Evolutionary conservation across 1,284 basidiomycete species (phyloP).

Genomic region (Sanghuangporus weigelae): DNA sequence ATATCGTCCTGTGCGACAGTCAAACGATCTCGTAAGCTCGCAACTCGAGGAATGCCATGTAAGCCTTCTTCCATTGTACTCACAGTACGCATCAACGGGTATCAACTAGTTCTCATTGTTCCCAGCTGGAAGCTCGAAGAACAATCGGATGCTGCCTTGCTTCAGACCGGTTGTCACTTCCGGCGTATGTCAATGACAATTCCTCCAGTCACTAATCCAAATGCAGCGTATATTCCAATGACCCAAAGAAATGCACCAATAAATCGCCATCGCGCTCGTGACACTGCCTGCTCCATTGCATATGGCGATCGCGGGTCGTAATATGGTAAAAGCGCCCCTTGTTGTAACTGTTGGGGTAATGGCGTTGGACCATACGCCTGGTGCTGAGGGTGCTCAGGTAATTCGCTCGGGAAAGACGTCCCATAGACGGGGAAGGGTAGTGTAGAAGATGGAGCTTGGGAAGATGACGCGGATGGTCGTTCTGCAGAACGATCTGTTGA

Average conservation of each 20-base stretch:
- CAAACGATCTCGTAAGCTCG: neutral
- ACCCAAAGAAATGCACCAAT: constrained; percentile 36
- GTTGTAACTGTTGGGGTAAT: constrained; percentile 13
- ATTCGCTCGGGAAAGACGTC: neutral
- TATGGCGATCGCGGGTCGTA: constrained; percentile 42
- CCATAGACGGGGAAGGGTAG: neutral
- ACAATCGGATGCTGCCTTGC: neutral
- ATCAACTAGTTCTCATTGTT: neutral
- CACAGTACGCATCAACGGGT: constrained; percentile 4
- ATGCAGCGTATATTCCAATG: constrained; percentile 29
- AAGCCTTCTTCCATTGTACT: neutral
- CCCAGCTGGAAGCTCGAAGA: neutral
- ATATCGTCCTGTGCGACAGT: neutral
- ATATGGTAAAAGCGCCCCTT: constrained; percentile 33
- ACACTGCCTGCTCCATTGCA: constrained; percentile 38
- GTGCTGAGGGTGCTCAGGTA: neutral
- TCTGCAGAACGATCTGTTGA: constrained; percentile 3
- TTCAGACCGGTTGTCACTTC: neutral
- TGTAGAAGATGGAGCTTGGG: neutral
- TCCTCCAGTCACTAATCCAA: constrained; percentile 27
- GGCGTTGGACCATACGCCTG: constrained; percentile 19
- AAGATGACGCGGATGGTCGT: neutral
- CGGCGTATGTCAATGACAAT: constrained; percentile 21
- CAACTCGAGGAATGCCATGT: neutral
- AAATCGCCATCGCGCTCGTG: constrained; percentile 42